Evolutionary conservation across 305 asterid genomes (phyloP).

Genomic region (Rubia tinctorum): DNA sequence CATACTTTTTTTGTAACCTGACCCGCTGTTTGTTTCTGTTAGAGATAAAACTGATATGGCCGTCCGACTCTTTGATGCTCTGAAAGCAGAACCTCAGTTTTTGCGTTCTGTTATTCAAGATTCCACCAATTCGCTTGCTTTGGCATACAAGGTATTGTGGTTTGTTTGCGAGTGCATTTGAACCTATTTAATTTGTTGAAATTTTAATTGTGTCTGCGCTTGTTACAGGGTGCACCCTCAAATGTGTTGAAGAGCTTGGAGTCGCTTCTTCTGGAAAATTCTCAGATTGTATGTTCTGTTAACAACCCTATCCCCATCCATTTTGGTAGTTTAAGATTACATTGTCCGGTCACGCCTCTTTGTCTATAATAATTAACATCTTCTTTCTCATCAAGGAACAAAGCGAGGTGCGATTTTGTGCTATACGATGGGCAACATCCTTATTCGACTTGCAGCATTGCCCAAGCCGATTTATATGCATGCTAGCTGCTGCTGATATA

Average conservation of each 20-base stretch:
- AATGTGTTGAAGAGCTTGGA: conserved; percentile 78
- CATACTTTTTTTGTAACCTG: conserved; percentile 14
- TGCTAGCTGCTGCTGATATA: conserved; percentile 93
- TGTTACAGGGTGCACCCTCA: conserved; percentile 70
- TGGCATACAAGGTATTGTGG: conserved; percentile 75
- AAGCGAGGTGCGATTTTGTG: conserved; percentile 98
- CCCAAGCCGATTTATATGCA: conserved; percentile 94
- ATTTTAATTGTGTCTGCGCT: conserved; percentile 28
- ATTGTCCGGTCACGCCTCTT: conserved; percentile 6
- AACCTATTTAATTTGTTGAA: conserved; percentile 10
- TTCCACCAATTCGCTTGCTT: conserved; percentile 86
- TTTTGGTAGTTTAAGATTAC: conserved; percentile 16
- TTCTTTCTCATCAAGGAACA: conserved; percentile 60
- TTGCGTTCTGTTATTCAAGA: conserved; percentile 92
- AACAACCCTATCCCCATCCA: conserved; percentile 19
- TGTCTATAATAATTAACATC: conserved; percentile 16
- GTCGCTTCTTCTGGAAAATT: conserved; percentile 65
- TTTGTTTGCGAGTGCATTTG: conserved; percentile 21
- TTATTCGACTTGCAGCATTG: conserved; percentile 86
- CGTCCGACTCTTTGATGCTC: conserved; percentile 82
- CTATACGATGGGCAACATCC: conserved; percentile 92
- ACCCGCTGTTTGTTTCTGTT: conserved; percentile 16
- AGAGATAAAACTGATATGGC: conserved; percentile 92
- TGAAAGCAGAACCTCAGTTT: conserved; percentile 69
- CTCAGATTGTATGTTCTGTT: conserved; percentile 61